Conservation (phyloP, 371 early-diverging fungal species). For the Mucor velutinosus region DNA sequence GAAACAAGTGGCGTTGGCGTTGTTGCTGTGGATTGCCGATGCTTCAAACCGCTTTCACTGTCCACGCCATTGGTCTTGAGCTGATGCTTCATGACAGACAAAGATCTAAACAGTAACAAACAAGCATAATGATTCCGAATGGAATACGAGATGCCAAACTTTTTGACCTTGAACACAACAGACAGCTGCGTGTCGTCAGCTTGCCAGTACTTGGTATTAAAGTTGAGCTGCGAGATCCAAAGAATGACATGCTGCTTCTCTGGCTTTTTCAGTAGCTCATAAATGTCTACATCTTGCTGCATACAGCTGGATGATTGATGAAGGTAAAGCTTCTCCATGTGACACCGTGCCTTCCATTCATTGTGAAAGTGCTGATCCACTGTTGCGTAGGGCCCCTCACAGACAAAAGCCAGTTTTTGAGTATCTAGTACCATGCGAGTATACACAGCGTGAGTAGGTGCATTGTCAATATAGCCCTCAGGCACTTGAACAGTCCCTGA, state of each 20-base stretch:
- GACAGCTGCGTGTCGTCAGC: neutral
- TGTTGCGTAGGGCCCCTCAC: neutral
- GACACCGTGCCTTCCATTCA: slow-evolving; percentile 8
- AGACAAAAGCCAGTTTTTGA: slow-evolving; percentile 10
- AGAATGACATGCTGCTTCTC: slow-evolving; percentile 7
- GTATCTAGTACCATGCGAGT: neutral
- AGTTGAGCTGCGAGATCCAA: slow-evolving; percentile 17
- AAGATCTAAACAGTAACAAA: slow-evolving; percentile 3
- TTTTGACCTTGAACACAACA: slow-evolving; percentile 5
- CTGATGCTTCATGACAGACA: neutral
- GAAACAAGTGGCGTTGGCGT: neutral
- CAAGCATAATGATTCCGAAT: slow-evolving; percentile 19
- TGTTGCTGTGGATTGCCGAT: neutral
- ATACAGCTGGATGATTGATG: slow-evolving; percentile 8
- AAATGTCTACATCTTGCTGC: neutral
- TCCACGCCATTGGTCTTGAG: neutral
- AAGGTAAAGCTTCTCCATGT: slow-evolving; percentile 10
- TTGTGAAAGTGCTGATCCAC: neutral
- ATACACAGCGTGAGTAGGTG: neutral
- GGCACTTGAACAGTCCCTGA: neutral
- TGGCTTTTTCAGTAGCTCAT: neutral
- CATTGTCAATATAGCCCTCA: slow-evolving; percentile 15
- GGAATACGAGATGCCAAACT: slow-evolving; percentile 15
- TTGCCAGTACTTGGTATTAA: neutral
- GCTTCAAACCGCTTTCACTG: neutral